Evolutionary conservation across 768 basidiomycete genomes (phyloP).

Genomic region (Lentinula detonsa): DNA sequence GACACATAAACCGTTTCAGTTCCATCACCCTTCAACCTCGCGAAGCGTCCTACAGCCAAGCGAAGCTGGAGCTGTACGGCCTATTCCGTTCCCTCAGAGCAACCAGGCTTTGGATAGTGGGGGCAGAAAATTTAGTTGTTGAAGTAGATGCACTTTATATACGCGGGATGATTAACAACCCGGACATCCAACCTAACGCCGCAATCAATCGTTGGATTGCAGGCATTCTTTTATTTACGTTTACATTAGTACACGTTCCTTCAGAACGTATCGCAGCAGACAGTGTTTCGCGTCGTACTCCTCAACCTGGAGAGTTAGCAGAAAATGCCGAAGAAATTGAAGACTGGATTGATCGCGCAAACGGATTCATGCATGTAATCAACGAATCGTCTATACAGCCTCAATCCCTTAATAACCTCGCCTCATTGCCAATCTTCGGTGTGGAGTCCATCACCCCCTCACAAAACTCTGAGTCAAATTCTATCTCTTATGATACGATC

Average conservation of each 20-base stretch:
- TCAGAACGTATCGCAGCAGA: constrained; percentile 20
- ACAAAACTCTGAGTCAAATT: neutral
- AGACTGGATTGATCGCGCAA: neutral
- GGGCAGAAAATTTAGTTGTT: constrained; percentile 13
- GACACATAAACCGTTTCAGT: constrained; percentile 15
- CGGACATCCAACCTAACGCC: constrained; percentile 2
- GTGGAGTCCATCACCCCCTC: neutral
- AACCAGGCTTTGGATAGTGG: constrained; percentile 14
- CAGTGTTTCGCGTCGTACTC: constrained; percentile 17
- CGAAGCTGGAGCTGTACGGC: constrained; percentile 29
- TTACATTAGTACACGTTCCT: too few species aligned
- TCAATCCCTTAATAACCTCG: neutral
- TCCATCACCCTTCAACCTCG: constrained; percentile 23
- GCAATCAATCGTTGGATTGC: constrained; percentile 11
- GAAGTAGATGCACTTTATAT: constrained; percentile 21
- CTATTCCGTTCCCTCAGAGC: constrained; percentile 20
- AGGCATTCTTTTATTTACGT: constrained; percentile 21
- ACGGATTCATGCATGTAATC: neutral
- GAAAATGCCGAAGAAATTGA: constrained; percentile 12
- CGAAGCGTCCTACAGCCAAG: constrained; percentile 25
- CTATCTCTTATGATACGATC: neutral
- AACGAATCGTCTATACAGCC: neutral
- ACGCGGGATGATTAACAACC: neutral
- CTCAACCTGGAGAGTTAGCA: constrained; percentile 3
- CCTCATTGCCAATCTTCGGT: neutral